Evolutionary conservation across 2,329 filamentous ascomycete genomes (phyloP), one percentile per base, ranked within the genome.

Genomic region (Talaromyces sp.): DNA sequence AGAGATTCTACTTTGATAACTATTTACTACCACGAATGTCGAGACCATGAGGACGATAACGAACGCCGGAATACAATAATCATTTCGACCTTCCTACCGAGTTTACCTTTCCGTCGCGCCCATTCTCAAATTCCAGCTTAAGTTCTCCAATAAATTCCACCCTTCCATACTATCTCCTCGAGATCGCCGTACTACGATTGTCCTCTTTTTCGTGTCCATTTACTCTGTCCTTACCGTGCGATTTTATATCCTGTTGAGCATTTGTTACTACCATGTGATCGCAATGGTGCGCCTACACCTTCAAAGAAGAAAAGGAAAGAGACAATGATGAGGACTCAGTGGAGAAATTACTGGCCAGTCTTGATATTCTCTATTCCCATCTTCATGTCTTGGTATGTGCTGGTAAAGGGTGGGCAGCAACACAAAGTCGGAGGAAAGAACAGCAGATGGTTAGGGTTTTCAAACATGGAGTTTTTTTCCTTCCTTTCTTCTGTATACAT

Each of bases 401-500:
- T 57, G 54, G 54, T 40, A 57, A 57, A 40, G 35, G 14, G 21
- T 40, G 28, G 35, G 54, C 54, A 57, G 8, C 35, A 28, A 28
- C 35, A 25, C 21, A 57, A 21, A 18, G 37, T 57, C 23, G 35
- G 33, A 57, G n/a, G 55, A 21, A 37, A 39, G 25, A 52, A 58
- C 55, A 48, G 31, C 40, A 40, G 42, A 57, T 35, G 58, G 56
- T 60, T 52, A 54, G 37, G 58, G 46, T 40, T 42, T 40, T 55
- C 48, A 60, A 54, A 52, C 62, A 55, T 21, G 58, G 21, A 60
- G 37, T 48, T 40, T 40, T 57, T 42, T 56, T 31, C 37, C 23
- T 57, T 31, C 25, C 39, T 31, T 57, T 21, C 18, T 64, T 67
- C 44, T 67, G 64, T 67, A 68, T 67, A 63, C 63, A 67, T 66